A percentile compares a stretch with the other conserved stretches of the same genome.
Evolutionary conservation across 2,329 filamentous ascomycete species (phyloP).

Genomic region (Cladosporium sp.): DNA sequence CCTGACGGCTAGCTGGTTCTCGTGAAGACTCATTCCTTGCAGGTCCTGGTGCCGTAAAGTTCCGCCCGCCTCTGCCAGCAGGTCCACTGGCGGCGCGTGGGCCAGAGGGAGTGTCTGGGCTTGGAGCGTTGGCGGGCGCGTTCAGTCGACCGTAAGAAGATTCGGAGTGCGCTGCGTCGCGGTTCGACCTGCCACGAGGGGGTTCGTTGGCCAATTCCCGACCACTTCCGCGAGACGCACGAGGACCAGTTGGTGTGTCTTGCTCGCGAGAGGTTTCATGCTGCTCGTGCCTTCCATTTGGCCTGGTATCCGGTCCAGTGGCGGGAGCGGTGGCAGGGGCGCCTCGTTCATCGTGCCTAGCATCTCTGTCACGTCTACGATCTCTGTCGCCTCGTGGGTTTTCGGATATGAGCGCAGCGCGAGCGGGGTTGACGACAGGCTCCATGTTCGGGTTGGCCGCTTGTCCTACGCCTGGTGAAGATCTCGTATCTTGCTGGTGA

Average conservation of each 20-base stretch:
- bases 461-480: not conserved
- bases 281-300: conserved; percentile 28
- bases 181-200: conserved; percentile 29
- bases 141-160: conserved; percentile 49
- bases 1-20: conserved; percentile 1
- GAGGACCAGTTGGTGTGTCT: conserved; percentile 50
- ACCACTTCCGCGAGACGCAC: conserved; percentile 36
- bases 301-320: conserved; percentile 26
- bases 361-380: conserved; percentile 20
- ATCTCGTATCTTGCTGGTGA: conserved; percentile 2
- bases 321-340: conserved; percentile 25
- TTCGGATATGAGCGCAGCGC: conserved; percentile 39
- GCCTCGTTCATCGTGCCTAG: conserved; percentile 21
- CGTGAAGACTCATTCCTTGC: conserved; percentile 17
- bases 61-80: conserved; percentile 37
- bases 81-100: conserved; percentile 44
- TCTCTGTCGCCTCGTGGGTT: conserved; percentile 26
- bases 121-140: conserved; percentile 20
- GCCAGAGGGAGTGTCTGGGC: conserved; percentile 43
- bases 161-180: conserved; percentile 40
- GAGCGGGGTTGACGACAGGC: conserved; percentile 38
- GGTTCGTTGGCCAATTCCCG: conserved; percentile 39
- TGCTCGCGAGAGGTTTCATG: conserved; percentile 22
- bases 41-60: conserved; percentile 32
- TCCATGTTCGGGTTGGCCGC: not conserved